phyloP scores from a whole-genome alignment of 768 basidiomycete species.

The Rhodotorula taiwanensis region DNA sequence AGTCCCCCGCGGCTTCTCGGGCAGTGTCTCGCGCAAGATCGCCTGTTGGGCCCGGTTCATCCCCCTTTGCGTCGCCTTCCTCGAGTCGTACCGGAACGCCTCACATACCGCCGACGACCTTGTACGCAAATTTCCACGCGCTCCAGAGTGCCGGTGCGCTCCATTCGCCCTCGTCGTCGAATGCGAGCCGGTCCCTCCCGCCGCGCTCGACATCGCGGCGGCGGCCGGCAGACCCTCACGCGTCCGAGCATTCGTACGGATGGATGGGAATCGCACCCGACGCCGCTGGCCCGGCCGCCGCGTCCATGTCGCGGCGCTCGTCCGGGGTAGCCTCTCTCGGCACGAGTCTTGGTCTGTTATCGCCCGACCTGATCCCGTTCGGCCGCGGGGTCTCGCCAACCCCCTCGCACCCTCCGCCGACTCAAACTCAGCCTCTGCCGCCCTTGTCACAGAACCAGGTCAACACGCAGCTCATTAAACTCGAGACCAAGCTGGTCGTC shows the following conservation, averaged over 20 bases:
- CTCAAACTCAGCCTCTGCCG: not conserved
- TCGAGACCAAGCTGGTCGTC: constrained; percentile 69
- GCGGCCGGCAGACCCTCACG: too few relatives aligned
- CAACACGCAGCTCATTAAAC: constrained; percentile 49
- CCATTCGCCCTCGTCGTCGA: not conserved
- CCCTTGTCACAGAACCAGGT: not conserved
- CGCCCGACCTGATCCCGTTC: constrained; percentile 14
- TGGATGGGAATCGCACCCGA: not conserved
- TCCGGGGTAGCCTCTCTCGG: constrained; percentile 17
- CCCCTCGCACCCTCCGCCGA: not conserved
- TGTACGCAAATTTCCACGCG: constrained; percentile 34
- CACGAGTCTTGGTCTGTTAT: constrained; percentile 10
- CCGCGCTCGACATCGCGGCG: not conserved
- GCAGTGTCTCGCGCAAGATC: constrained; percentile 11
- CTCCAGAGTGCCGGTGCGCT: constrained; percentile 1
- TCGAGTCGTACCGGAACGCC: constrained; percentile 10
- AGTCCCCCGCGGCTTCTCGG: constrained; percentile 7
- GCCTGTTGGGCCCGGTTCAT: too few relatives aligned
- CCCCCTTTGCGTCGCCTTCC: constrained; percentile 6
- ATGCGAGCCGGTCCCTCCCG: not conserved
- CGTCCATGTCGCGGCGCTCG: constrained; percentile 12
- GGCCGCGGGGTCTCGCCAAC: not conserved
- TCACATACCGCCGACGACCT: constrained; percentile 31
- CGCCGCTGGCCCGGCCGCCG: not conserved
- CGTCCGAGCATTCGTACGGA: too few relatives aligned